Evolutionary conservation across 1,284 basidiomycete species (phyloP).

Genomic region (Fomitopsis pinicola): DNA sequence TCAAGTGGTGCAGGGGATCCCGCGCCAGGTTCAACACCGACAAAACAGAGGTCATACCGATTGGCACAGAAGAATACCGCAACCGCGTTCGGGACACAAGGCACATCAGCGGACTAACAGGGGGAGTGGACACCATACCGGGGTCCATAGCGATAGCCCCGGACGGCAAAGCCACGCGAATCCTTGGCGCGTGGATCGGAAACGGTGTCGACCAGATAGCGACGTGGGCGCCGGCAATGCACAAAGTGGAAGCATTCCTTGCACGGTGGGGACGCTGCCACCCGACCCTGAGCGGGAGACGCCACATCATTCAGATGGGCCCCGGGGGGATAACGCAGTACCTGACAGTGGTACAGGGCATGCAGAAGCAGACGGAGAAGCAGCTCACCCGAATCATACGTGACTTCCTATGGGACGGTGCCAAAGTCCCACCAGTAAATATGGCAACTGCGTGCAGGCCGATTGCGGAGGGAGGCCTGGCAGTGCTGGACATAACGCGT

Average conservation of each 20-base stretch:
- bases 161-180: no score
- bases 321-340: constrained; percentile 18
- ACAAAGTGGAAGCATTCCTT: constrained; percentile 11
- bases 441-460: neutral
- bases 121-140: neutral
- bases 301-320: no score
- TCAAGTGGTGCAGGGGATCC: neutral
- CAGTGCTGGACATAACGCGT: neutral
- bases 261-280: constrained; percentile 14
- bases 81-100: neutral
- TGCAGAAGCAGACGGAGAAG: constrained; percentile 14
- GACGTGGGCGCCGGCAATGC: constrained; percentile 19
- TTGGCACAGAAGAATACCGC: neutral
- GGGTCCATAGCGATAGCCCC: constrained; percentile 11
- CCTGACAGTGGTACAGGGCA: constrained; percentile 9
- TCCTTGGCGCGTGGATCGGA: constrained; percentile 10
- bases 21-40: constrained; percentile 1
- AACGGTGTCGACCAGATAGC: neutral
- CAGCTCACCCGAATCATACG: neutral
- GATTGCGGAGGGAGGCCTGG: neutral
- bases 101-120: neutral
- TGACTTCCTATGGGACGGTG: neutral
- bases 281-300: constrained; percentile 19
- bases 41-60: constrained; percentile 4
- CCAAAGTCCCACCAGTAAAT: neutral